Conservation (phyloP, 495 filamentous ascomycete genomes). For the Daldinia childiae region DNA sequence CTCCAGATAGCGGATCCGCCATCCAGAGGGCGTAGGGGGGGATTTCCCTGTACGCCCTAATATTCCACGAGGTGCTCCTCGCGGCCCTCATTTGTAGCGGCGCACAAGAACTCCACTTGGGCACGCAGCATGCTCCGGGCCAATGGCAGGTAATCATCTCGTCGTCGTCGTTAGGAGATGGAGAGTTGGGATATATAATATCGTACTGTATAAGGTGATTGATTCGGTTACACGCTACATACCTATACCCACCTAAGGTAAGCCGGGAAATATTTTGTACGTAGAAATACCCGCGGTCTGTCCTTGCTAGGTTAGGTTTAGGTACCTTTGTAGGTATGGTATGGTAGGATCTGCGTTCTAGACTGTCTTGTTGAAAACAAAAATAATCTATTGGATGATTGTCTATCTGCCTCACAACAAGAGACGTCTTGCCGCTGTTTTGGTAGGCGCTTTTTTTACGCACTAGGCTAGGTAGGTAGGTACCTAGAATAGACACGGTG, state of each 20-base stretch:
- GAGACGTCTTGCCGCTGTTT: background rate
- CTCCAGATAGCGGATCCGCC: background rate
- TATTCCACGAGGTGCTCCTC: slow-evolving; percentile 14
- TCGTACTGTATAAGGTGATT: background rate
- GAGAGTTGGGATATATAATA: background rate
- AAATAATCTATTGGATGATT: background rate
- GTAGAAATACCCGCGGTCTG: too few relatives aligned
- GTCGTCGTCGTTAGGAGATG: background rate
- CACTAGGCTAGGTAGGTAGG: too few relatives aligned
- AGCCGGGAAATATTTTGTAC: background rate
- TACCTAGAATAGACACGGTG: background rate
- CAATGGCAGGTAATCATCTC: background rate
- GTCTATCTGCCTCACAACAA: background rate
- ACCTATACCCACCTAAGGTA: too few relatives aligned
- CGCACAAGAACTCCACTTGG: slow-evolving; percentile 9
- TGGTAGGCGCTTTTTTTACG: background rate
- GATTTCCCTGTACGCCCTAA: slow-evolving; percentile 3
- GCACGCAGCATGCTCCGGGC: background rate
- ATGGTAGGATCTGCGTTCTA: background rate
- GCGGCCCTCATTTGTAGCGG: slow-evolving; percentile 13
- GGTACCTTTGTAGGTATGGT: too few relatives aligned
- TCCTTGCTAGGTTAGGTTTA: too few relatives aligned
- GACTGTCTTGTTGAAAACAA: background rate
- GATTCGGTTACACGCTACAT: background rate
- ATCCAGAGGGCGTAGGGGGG: slow-evolving; percentile 5